These are phyloP conservation scores for Colletotrichum scovillei DNA, from an alignment of 2,329 filamentous ascomycete genomes.

Conservation along the genomic window DNA sequence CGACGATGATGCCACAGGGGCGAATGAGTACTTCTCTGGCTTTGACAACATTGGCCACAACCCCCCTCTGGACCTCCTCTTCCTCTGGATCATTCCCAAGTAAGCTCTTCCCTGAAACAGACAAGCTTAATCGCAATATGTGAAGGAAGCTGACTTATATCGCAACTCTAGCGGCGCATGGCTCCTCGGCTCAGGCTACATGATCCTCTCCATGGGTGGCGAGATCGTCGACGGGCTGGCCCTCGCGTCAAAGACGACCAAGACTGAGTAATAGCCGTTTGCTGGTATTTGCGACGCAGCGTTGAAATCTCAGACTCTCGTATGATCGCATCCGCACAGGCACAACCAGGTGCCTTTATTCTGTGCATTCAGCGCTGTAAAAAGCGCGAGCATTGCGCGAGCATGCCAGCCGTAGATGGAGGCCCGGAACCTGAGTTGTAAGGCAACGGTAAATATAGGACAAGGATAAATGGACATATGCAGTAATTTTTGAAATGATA, in stretches of 20 bases:
- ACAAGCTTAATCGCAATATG: background rate
- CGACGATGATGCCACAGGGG: conserved; percentile 50
- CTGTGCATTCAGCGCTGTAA: background rate
- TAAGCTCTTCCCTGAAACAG: conserved; percentile 45
- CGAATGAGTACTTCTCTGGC: conserved; percentile 66
- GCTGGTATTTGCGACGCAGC: background rate
- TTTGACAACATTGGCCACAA: conserved; percentile 71
- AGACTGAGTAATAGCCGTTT: conserved; percentile 49
- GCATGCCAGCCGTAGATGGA: too few species aligned
- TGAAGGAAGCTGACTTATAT: background rate
- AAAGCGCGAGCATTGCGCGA: too few species aligned
- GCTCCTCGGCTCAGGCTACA: conserved; percentile 64
- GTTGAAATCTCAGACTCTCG: too few species aligned
- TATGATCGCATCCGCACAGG: too few species aligned
- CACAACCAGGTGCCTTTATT: fast-evolving
- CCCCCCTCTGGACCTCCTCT: conserved; percentile 52
- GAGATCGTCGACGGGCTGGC: conserved; percentile 62
- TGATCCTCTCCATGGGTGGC: conserved; percentile 60
- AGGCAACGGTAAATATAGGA: background rate
- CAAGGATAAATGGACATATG: background rate
- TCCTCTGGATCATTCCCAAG: conserved; percentile 71
- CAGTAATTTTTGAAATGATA: background rate
- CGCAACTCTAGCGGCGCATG: conserved; percentile 59
- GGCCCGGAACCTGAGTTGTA: too few species aligned
- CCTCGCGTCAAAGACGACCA: conserved; percentile 49